A percentile compares a stretch with the other conserved stretches of the same genome.
These are phyloP conservation scores for Cryphonectria nitschkei DNA, from an alignment of 2,329 filamentous ascomycete species.

Conservation along the genomic window DNA sequence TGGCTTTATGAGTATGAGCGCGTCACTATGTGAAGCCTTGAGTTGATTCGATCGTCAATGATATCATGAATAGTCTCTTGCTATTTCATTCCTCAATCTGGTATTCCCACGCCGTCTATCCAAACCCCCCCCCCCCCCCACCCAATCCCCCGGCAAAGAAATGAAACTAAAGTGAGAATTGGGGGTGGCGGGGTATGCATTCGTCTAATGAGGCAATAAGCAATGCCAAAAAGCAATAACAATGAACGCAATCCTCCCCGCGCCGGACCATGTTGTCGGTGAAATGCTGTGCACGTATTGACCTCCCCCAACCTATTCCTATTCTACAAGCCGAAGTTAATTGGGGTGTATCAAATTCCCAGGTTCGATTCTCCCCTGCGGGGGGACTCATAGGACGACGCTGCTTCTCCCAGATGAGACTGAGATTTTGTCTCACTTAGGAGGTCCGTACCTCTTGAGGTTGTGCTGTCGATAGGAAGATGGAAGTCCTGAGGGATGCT, in stretches of 20 bases:
- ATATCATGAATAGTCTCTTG: neutral
- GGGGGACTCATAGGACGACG: neutral
- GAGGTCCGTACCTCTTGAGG: neutral
- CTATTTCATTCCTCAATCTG: neutral
- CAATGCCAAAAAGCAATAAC: constrained; percentile 1
- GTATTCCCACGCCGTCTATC: neutral
- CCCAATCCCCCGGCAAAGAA: neutral
- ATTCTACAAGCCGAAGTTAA: neutral
- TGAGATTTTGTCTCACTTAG: neutral
- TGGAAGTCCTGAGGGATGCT: neutral
- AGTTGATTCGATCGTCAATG: neutral
- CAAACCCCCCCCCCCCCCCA: too few relatives aligned
- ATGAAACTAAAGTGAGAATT: neutral
- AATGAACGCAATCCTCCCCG: neutral
- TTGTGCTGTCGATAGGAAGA: neutral
- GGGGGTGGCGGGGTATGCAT: neutral
- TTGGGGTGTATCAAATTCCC: neutral
- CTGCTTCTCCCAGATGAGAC: neutral
- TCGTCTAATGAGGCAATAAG: neutral
- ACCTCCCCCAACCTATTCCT: neutral
- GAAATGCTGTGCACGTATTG: neutral
- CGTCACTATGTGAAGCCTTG: neutral
- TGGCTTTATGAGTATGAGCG: neutral
- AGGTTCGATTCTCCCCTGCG: neutral
- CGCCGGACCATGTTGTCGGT: neutral